phyloP scores from a whole-genome alignment of 129 eudicot species.

The Saposhnikovia divaricata region DNA sequence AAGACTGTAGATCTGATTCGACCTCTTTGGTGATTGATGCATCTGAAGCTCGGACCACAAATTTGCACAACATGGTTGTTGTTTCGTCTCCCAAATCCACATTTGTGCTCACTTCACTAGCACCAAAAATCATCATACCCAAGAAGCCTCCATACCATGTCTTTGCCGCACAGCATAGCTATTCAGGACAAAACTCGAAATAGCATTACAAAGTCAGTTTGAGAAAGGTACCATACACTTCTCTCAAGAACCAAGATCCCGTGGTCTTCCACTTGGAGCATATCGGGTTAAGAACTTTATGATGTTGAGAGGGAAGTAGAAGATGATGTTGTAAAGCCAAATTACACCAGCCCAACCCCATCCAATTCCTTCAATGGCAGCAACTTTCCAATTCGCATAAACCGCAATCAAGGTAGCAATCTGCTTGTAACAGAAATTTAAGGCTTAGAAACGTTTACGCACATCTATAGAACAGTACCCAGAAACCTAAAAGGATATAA shows the following conservation, averaged over 20 bases:
- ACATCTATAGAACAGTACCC: neutral
- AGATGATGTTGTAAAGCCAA: slow-evolving; percentile 84
- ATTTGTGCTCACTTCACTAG: slow-evolving; percentile 94
- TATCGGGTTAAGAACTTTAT: slow-evolving; percentile 87
- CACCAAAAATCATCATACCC: slow-evolving; percentile 97
- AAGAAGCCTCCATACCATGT: slow-evolving; percentile 97
- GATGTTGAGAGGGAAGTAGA: slow-evolving; percentile 78
- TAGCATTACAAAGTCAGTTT: neutral
- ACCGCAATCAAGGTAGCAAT: slow-evolving; percentile 95
- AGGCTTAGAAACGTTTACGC: neutral
- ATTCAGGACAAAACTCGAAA: slow-evolving; percentile 20
- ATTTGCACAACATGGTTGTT: slow-evolving; percentile 89
- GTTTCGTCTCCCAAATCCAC: slow-evolving; percentile 96
- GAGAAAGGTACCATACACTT: slow-evolving; percentile 50
- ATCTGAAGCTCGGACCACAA: slow-evolving; percentile 93
- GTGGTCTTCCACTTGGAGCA: slow-evolving; percentile 83
- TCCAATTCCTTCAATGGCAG: slow-evolving; percentile 99
- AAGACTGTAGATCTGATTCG: slow-evolving; percentile 73
- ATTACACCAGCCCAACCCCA: slow-evolving; percentile 99
- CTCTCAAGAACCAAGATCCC: slow-evolving; percentile 94
- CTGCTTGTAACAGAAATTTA: slow-evolving; percentile 30
- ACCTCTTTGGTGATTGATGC: slow-evolving; percentile 83
- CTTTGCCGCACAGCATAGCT: slow-evolving; percentile 93
- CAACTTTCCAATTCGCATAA: slow-evolving; percentile 92
- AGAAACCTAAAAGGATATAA: neutral